phyloP scores from a whole-genome alignment of 1,284 basidiomycete genomes.

The Mycena sp. region DNA sequence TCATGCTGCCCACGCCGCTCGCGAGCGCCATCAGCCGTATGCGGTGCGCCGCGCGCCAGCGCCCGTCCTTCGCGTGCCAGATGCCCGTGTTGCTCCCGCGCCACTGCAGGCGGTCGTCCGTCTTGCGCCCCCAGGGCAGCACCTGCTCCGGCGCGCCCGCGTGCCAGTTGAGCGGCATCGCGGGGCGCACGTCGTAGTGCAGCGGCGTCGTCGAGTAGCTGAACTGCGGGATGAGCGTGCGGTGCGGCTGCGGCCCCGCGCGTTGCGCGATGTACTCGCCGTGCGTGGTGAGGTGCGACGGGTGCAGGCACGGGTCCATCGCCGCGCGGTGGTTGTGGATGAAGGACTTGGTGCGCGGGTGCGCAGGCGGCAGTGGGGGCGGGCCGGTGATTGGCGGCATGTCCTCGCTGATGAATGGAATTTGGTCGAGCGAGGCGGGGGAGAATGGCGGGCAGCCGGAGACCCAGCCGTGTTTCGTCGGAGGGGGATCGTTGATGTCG shows the following conservation, averaged over 20 bases:
- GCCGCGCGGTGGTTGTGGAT: conserved; percentile 55
- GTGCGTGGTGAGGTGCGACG: conserved; percentile 57
- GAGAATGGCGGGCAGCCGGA: conserved; percentile 51
- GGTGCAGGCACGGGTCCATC: conserved; percentile 71
- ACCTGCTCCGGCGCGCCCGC: conserved; percentile 39
- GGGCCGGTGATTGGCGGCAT: not conserved
- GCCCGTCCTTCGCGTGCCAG: conserved; percentile 41
- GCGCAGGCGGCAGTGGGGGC: not conserved
- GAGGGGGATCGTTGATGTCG: conserved; percentile 35
- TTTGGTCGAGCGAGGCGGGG: conserved; percentile 41
- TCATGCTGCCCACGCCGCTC: conserved; percentile 44
- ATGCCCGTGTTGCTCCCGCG: conserved; percentile 76
- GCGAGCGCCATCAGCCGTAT: conserved; percentile 45
- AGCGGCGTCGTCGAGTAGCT: conserved; percentile 63
- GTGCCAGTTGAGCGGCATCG: conserved; percentile 45
- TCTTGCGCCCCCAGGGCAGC: conserved; percentile 64
- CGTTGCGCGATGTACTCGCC: conserved; percentile 61
- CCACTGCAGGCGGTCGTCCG: conserved; percentile 67
- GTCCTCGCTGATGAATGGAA: conserved; percentile 18
- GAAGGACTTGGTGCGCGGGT: conserved; percentile 50
- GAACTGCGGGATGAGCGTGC: conserved; percentile 58
- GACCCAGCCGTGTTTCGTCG: conserved; percentile 39
- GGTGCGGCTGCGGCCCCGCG: conserved; percentile 52
- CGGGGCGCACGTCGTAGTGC: conserved; percentile 67
- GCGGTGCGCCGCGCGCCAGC: conserved; percentile 50